These are phyloP conservation scores for Pseudopithomyces chartarum DNA, from an alignment of 2,329 filamentous ascomycete genomes.

Conservation along the genomic window DNA sequence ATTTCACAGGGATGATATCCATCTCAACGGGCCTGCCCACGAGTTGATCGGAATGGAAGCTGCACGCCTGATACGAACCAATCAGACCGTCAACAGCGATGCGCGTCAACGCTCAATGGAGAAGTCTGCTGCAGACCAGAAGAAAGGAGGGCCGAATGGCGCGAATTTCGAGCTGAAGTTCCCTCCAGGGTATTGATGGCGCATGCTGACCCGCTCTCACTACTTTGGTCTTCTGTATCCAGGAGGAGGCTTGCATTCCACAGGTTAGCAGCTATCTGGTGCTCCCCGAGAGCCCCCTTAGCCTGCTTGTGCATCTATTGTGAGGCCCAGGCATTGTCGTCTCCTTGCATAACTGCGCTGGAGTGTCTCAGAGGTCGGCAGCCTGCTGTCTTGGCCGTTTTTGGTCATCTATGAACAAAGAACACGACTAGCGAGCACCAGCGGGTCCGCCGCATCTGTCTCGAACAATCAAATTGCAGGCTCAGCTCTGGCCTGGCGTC, in stretches of 20 bases:
- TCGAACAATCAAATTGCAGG: constrained; percentile 43
- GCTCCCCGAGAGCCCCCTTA: constrained; percentile 20
- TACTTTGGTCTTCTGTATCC: constrained; percentile 11
- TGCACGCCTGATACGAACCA: constrained; percentile 37
- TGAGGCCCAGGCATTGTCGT: constrained; percentile 32
- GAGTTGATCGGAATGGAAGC: constrained; percentile 43
- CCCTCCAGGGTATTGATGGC: constrained; percentile 38
- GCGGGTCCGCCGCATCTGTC: constrained; percentile 34
- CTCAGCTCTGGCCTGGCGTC: constrained; percentile 24
- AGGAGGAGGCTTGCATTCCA: constrained; percentile 23
- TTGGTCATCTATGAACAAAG: constrained; percentile 41
- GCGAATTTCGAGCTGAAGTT: constrained; percentile 35
- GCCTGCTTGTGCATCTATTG: constrained; percentile 20
- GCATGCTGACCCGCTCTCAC: constrained; percentile 14
- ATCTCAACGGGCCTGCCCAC: constrained; percentile 41
- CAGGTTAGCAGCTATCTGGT: constrained; percentile 18
- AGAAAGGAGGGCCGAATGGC: constrained; percentile 17
- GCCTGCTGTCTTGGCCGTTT: constrained; percentile 39
- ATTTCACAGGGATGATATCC: constrained; percentile 40
- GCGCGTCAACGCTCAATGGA: constrained; percentile 22
- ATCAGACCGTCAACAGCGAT: constrained; percentile 35
- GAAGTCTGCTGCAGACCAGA: constrained; percentile 20
- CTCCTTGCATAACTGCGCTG: constrained; percentile 42
- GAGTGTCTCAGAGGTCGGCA: constrained; percentile 41
- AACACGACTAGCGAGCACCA: constrained; percentile 34